Evolutionary conservation across 257 asterid genomes (phyloP), one percentile per base, ranked within the genome.

Genomic region (Capsicum baccatum): DNA sequence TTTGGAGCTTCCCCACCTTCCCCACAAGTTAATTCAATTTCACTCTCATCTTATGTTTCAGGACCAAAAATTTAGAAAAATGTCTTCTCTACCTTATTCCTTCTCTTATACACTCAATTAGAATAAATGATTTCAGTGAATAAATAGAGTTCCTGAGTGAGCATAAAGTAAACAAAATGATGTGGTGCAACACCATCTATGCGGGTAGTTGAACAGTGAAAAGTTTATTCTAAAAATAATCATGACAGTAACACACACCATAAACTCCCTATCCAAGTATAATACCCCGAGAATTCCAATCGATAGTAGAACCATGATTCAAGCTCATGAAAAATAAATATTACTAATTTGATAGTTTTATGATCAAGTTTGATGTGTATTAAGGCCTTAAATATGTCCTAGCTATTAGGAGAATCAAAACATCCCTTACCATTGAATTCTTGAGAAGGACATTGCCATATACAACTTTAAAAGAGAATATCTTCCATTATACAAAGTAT

Each of bases 181-280:
- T 21, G 81, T 54, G 64, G 50, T 26, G 17, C 81, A 21, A 52
- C 37, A 54, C 48, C 7, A 26, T 15, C 62, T 13, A 19, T 6
- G 62, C 3, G 42, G 9, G 26, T 33, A 78, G 48, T 33, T 33
- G 14, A 54, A 50, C 33, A 78, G 33, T 11, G 12, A 47, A 26
- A 6, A 13, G 8, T 14, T 50, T 52, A 52, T 54, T 78, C 81
- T 52, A 52, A 12, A 54, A 76, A 76, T 76, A 54, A 76, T 50
- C 63, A 76, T 26, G 52, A 74, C 21, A 76, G 44, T n/a, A 26
- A 26, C 58, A 52, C 59, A 76, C 63, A 14, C 26, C 81, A 76
- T 16, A 52, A 52, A 76, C 5, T 64, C 63, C 81, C 64, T 52
- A 78, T 3, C 12, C 48, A 26, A 35, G 64, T n/a, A n/a, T n/a